Percentiles rank a stretch among this genome's conserved stretches.
Evolutionary conservation across 768 basidiomycete genomes (phyloP).

Genomic region (Tylopilus subfusipes): DNA sequence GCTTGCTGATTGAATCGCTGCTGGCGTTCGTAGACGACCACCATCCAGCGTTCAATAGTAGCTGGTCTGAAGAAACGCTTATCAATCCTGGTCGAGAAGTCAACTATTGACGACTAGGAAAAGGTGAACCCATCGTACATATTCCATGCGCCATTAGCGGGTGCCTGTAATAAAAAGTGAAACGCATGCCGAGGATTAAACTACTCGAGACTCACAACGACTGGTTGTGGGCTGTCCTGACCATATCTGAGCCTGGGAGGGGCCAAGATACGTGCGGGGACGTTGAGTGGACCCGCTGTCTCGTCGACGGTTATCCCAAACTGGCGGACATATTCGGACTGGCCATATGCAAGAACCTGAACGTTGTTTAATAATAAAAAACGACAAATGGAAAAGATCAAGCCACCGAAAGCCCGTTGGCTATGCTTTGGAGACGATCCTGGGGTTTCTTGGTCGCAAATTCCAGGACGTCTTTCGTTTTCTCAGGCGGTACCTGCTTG

Average conservation of each 20-base stretch:
- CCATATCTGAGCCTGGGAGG: slow-evolving; percentile 71
- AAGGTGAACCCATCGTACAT: slow-evolving; percentile 43
- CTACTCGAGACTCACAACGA: slow-evolving; percentile 44
- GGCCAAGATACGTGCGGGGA: slow-evolving; percentile 59
- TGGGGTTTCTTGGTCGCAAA: slow-evolving; percentile 65
- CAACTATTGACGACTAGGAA: background rate
- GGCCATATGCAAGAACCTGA: slow-evolving; percentile 63
- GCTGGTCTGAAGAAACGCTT: slow-evolving; percentile 63
- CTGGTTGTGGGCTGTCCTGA: slow-evolving; percentile 47
- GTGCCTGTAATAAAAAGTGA: slow-evolving; percentile 38
- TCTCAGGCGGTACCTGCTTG: slow-evolving; percentile 66
- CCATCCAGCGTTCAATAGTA: slow-evolving; percentile 53
- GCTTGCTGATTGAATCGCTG: slow-evolving; percentile 50
- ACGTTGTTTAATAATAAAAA: background rate
- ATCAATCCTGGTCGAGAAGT: slow-evolving; percentile 50
- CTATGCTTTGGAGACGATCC: slow-evolving; percentile 55
- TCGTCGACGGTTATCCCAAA: slow-evolving; percentile 67
- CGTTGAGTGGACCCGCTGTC: slow-evolving; percentile 46
- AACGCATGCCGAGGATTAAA: background rate
- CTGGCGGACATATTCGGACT: slow-evolving; percentile 69
- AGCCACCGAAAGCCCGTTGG: slow-evolving; percentile 49
- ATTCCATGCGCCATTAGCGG: slow-evolving; percentile 73
- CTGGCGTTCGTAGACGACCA: slow-evolving; percentile 64
- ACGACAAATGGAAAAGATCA: background rate
- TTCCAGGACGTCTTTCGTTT: slow-evolving; percentile 56